Evolutionary conservation across 495 filamentous ascomycete species (phyloP).

Genomic region (Aspergillus sparsus): DNA sequence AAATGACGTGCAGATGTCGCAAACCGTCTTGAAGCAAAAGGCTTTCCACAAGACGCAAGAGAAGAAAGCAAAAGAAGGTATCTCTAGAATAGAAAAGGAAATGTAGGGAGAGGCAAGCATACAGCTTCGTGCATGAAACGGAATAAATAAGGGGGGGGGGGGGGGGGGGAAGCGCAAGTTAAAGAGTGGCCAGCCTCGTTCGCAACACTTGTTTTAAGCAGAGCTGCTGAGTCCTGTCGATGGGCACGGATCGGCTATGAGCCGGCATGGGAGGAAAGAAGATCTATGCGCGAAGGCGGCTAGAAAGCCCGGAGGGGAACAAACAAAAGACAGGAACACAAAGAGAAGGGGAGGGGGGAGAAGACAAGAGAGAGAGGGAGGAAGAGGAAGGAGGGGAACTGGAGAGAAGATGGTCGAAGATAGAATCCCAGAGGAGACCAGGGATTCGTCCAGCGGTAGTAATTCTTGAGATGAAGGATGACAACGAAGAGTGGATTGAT

Average conservation of each 20-base stretch:
- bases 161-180: not conserved
- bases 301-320: constrained; percentile 23
- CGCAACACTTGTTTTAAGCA: constrained; percentile 6
- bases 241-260: constrained; percentile 10
- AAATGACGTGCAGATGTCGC: too few species aligned
- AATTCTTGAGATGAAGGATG: constrained; percentile 4
- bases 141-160: not conserved
- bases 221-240: constrained; percentile 6
- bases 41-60: constrained; percentile 8
- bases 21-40: not conserved
- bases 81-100: constrained; percentile 1
- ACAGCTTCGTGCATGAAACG: constrained; percentile 5
- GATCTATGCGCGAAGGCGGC: constrained; percentile 25
- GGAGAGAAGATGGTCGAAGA: constrained; percentile 15
- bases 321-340: not conserved
- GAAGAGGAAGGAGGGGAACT: constrained; percentile 21
- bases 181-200: constrained; percentile 20
- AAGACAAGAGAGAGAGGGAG: constrained; percentile 8
- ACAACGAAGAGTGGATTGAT: constrained; percentile 4
- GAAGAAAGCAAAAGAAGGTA: not conserved
- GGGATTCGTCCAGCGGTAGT: constrained; percentile 10
- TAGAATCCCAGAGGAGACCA: constrained; percentile 15
- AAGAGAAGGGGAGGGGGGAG: constrained; percentile 8
- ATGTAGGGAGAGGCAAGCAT: constrained; percentile 4
- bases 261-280: constrained; percentile 4